Conservation (phyloP, 345 rosid species). For the Litchi chinensis region DNA sequence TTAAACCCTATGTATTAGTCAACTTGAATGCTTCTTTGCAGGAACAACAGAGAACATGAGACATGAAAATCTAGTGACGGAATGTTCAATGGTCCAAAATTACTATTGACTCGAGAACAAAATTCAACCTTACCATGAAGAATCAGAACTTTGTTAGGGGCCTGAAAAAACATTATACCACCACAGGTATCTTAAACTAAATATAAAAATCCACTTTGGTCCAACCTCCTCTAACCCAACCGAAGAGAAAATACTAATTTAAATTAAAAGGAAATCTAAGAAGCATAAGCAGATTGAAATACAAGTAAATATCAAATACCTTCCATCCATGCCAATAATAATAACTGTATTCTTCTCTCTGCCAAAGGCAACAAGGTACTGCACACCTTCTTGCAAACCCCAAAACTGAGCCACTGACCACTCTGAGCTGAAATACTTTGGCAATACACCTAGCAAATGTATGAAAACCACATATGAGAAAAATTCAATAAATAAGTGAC, state of each 20-base stretch:
- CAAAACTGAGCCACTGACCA: slow-evolving; percentile 65
- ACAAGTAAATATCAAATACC: slow-evolving; percentile 29
- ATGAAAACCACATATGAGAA: neutral
- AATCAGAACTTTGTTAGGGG: neutral
- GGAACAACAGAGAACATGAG: neutral
- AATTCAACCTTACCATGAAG: neutral
- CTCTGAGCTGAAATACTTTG: slow-evolving; percentile 63
- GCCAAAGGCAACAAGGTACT: slow-evolving; percentile 55
- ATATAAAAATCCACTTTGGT: too few relatives aligned
- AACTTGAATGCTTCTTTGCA: neutral
- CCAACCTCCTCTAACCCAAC: too few relatives aligned
- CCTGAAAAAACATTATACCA: neutral
- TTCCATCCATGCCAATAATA: slow-evolving; percentile 59
- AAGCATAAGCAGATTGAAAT: neutral
- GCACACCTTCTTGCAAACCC: slow-evolving; percentile 46
- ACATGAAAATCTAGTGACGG: neutral
- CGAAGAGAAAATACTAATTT: too few relatives aligned
- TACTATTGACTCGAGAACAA: neutral
- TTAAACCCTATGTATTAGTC: too few relatives aligned
- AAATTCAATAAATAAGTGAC: neutral
- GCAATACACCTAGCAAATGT: slow-evolving; percentile 49
- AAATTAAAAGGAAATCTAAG: neutral
- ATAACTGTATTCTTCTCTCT: slow-evolving; percentile 51
- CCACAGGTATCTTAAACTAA: too few relatives aligned
- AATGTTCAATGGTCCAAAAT: neutral